Base-by-base conservation (phyloP, 176 grass and related monocot genomes). In the Metroxylon sagu region DNA sequence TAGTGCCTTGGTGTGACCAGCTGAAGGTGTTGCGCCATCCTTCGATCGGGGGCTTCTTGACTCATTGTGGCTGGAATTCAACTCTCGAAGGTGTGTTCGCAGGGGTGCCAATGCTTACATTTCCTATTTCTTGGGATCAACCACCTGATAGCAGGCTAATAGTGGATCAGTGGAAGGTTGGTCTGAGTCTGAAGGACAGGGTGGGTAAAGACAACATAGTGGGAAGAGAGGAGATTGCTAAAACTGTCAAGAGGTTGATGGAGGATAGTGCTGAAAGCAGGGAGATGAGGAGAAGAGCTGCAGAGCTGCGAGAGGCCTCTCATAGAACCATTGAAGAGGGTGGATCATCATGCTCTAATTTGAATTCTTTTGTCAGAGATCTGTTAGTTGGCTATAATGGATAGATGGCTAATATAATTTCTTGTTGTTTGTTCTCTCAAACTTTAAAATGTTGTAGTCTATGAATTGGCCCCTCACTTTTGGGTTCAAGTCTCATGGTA, bases 21-120 rank as follows among this genome's bases (percentile, higher is more conserved):
- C 25, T 82, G 56, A 87, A 62, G 50, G 67, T 80, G 29, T 28
- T 85, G 50, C 61, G 61, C 25, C 76, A 85, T 68, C 76, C 50
- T 62, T 79, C 76, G 14, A 54, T 76, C 3, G 71, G 71, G 55
- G 84, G 78, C 1, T 87, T 87, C 72, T 60, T 87, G 26, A 87
- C 74, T 18, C 84, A 82, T 30, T 68, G 82, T 64, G 83, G 83
- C 12, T 82, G 65, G 70, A 86, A 87, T 35, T 86, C 83, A 14
- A 62, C 65, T 4, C 53, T 82, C 6, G 83, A 87, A 28, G 83
- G 55, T 17, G 25, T 78, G 26, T 78, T 77, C 57, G 54, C 70
- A 12, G 77, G 77, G 6, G 70, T 82, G 25, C 78, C 74, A 0
- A 82, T 82, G 70, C 48, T 82, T n/a, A 64, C 84, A 4, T 39